Base-by-base conservation (phyloP, 208 protist species). In the Leishmania aethiopica region DNA sequence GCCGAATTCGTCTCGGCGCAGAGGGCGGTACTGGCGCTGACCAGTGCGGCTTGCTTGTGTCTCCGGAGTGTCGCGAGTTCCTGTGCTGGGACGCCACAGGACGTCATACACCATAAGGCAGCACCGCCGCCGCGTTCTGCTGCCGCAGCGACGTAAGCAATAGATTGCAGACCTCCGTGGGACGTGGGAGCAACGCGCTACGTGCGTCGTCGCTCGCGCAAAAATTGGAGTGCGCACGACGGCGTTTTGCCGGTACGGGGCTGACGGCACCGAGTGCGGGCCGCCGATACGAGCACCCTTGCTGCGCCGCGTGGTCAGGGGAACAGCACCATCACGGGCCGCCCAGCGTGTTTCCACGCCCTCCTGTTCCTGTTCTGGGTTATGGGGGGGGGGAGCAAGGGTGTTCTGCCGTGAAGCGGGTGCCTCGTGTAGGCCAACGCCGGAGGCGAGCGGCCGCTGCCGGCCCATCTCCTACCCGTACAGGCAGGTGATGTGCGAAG, bases 1-100 rank as follows among this genome's bases (percentile, higher is more conserved):
- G 64, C 40, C 64, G n/a, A 72, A n/a, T n/a, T 73, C 64, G 42
- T 80, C 77, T 73, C 57, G n/a, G n/a, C 55, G 55, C 60, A 1
- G 55, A 81, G 51, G 17, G 78, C 67, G 13, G n/a, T n/a, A 11
- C 28, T 40, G 51, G 42, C 69, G 37, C 51, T 81, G 67, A 62
- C 0, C 15, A 62, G 45, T 11, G 45, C 6, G 45, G 40, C 32
- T 5, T 64, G n/a, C 10, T 53, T 15, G 78, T 75, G 78, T 8
- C 67, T 47, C 8, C 67, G 28, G 11, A 55, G 3, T 19, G 11
- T 45, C 67, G 67, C 47, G n/a, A 74, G 37, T 11, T 55, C 67
- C 67, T 17, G 2, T 70, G 67, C 53, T 40, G 32, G 78, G 45
- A 80, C 51, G 8, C 78, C 49, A n/a, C 10, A 0, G 22, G 7